Evolutionary conservation across 164 flowering plant genomes (phyloP).

Genomic region (Stephania japonica): DNA sequence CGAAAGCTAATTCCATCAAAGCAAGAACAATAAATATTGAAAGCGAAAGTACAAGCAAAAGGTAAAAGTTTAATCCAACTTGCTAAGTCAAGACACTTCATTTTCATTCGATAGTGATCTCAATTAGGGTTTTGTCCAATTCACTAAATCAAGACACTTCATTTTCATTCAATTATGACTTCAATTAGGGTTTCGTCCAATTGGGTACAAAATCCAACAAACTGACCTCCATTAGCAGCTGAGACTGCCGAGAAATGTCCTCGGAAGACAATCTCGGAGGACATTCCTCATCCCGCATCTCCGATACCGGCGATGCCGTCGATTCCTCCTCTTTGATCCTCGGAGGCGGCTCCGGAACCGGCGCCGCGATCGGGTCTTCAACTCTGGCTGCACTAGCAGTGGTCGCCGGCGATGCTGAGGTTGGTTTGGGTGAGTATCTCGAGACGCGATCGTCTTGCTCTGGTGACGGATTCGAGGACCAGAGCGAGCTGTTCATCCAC

Average conservation of each 20-base stretch:
- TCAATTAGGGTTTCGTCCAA: background rate
- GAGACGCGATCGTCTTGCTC: conserved; percentile 22
- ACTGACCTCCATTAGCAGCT: conserved; percentile 65
- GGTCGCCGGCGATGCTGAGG: conserved; percentile 8
- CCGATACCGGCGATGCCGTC: conserved; percentile 16
- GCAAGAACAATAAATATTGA: conserved; percentile 2
- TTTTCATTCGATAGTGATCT: too few relatives aligned
- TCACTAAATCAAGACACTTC: too few relatives aligned
- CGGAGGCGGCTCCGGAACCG: conserved; percentile 22
- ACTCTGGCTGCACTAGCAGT: background rate
- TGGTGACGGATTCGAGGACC: conserved; percentile 53
- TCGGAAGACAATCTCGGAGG: conserved; percentile 34
- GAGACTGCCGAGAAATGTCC: conserved; percentile 59
- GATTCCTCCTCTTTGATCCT: conserved; percentile 9
- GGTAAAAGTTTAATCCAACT: too few relatives aligned
- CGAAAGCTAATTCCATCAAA: conserved; percentile 41
- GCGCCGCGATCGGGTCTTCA: conserved; percentile 12
- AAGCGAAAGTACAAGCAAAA: background rate
- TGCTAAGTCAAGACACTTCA: too few relatives aligned
- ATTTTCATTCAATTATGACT: too few relatives aligned
- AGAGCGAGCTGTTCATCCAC: conserved; percentile 88
- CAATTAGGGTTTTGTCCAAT: too few relatives aligned
- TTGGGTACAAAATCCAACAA: background rate
- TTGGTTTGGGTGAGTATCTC: conserved; percentile 12
- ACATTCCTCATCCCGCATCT: conserved; percentile 14